Percentiles rank a stretch among this genome's conserved stretches.
phyloP scores from a whole-genome alignment of 2,329 filamentous ascomycete genomes.

The Sporothrix schenckii region DNA sequence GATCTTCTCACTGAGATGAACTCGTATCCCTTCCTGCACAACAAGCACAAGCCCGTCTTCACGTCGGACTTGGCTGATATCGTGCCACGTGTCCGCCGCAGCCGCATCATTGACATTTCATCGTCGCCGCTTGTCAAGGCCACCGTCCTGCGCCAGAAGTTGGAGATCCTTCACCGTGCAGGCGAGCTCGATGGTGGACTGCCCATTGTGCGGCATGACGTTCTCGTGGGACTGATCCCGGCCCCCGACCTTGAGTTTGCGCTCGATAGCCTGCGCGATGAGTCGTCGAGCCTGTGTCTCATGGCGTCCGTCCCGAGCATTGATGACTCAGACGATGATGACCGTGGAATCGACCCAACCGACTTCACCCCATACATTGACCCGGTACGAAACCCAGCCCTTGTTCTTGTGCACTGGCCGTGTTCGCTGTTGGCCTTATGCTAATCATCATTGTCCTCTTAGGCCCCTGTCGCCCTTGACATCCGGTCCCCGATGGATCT shows the following conservation, averaged over 20 bases:
- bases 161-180: conserved; percentile 77
- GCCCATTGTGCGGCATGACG: conserved; percentile 76
- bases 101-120: conserved; percentile 86
- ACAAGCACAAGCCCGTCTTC: conserved; percentile 90
- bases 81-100: conserved; percentile 70
- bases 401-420: background rate
- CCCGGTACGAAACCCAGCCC: conserved; percentile 57
- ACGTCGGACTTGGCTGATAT: conserved; percentile 88
- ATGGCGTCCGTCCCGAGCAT: conserved; percentile 72
- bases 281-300: conserved; percentile 72
- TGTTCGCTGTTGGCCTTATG: background rate
- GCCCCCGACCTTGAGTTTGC: conserved; percentile 93
- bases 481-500: conserved; percentile 89
- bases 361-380: conserved; percentile 94
- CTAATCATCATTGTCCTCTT: background rate
- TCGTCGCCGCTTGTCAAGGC: conserved; percentile 79
- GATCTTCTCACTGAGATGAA: conserved; percentile 97
- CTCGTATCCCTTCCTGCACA: conserved; percentile 95
- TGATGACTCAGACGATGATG: conserved; percentile 64
- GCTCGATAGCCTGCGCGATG: conserved; percentile 78
- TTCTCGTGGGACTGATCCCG: conserved; percentile 88
- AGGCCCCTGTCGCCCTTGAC: conserved; percentile 85
- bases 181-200: conserved; percentile 92
- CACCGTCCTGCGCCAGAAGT: conserved; percentile 72
- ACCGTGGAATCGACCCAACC: conserved; percentile 60